Evolutionary conservation across 2,329 filamentous ascomycete species (phyloP).

Genomic region (Fusarium sp.): DNA sequence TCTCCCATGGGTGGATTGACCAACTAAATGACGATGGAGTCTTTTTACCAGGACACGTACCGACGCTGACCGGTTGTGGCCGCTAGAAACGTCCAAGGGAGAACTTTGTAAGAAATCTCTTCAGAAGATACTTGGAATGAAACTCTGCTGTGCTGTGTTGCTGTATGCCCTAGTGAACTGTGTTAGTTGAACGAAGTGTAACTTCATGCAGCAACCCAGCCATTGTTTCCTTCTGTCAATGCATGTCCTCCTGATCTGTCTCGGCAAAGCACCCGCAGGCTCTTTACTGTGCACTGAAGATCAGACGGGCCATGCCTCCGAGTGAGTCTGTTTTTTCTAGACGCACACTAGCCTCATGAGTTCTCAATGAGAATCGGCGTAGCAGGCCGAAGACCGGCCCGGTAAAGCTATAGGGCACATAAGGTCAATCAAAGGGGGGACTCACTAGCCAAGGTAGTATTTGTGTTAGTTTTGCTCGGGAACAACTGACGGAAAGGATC

Average conservation of each 20-base stretch:
- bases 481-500: constrained; percentile 26
- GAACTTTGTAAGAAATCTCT: background rate
- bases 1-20: constrained; percentile 31
- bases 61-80: constrained; percentile 40
- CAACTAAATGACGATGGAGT: constrained; percentile 18
- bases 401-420: constrained; percentile 24
- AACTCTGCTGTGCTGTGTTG: constrained; percentile 1
- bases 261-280: constrained; percentile 33
- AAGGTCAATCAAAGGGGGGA: constrained; percentile 15
- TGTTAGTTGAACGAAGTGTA: constrained; percentile 10
- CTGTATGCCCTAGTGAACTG: background rate
- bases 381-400: constrained; percentile 33
- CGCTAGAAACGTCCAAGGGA: background rate
- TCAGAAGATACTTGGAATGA: background rate
- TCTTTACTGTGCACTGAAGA: constrained; percentile 18
- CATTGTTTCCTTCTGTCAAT: constrained; percentile 8
- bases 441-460: constrained; percentile 13
- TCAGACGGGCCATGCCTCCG: constrained; percentile 31
- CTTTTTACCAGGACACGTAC: constrained; percentile 21
- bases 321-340: constrained; percentile 18
- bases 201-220: constrained; percentile 17
- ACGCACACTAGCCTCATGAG: constrained; percentile 24
- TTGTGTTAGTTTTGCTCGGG: constrained; percentile 17
- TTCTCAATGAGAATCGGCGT: constrained; percentile 24
- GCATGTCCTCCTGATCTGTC: constrained; percentile 26